These are phyloP conservation scores for Vitis labrusca DNA, from an alignment of 164 flowering plant genomes.

Conservation along the genomic window DNA sequence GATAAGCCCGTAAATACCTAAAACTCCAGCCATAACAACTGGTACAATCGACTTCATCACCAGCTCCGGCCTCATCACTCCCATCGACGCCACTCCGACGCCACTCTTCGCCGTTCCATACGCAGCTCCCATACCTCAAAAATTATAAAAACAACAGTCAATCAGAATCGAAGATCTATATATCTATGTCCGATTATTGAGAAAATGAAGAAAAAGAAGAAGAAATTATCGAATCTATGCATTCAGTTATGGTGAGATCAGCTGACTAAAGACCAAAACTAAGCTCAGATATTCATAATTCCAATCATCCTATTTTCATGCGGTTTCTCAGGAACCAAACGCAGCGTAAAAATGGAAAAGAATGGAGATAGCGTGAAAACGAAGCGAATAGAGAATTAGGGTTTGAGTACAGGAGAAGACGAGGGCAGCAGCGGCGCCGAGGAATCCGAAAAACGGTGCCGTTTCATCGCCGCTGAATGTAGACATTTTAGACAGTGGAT, in stretches of 20 bases:
- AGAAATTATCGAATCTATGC: neutral
- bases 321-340: too few species aligned
- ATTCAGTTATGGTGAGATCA: too few species aligned
- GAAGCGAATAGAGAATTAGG: neutral
- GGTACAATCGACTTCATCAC: slow-evolving; percentile 94
- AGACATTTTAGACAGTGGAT: slow-evolving; percentile 31
- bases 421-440: slow-evolving; percentile 80
- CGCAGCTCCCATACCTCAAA: slow-evolving; percentile 89
- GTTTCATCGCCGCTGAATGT: slow-evolving; percentile 85
- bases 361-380: too few species aligned
- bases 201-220: neutral
- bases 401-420: slow-evolving; percentile 68
- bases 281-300: neutral
- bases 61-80: slow-evolving; percentile 92
- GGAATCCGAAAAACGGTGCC: slow-evolving; percentile 86
- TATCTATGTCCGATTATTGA: neutral
- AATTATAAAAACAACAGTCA: neutral
- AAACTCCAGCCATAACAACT: slow-evolving; percentile 93
- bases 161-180: slow-evolving; percentile 5
- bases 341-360: too few species aligned
- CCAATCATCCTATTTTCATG: neutral
- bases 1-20: slow-evolving; percentile 86
- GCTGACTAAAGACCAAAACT: too few species aligned
- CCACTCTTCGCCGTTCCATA: slow-evolving; percentile 94
- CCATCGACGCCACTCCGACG: slow-evolving; percentile 93